A percentile compares a stretch with the other conserved stretches of the same genome.
phyloP scores from a whole-genome alignment of 2,329 filamentous ascomycete genomes.

The Aspergillus ochraceoroseus region DNA sequence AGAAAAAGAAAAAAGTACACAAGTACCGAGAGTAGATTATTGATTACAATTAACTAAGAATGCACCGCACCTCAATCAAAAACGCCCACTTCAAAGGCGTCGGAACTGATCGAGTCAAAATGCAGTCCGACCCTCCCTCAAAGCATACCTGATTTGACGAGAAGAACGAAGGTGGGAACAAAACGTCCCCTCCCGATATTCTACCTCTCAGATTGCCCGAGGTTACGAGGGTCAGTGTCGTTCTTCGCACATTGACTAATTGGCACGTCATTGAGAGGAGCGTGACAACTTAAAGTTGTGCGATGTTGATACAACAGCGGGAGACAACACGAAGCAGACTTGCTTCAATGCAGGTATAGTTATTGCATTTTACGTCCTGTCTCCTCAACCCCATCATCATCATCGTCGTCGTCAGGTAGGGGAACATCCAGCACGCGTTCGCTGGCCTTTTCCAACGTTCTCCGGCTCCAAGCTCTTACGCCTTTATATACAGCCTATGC shows the following conservation, averaged over 20 bases:
- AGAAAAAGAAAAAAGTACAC: no score
- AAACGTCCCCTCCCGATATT: slow-evolving; percentile 28
- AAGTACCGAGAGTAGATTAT: no score
- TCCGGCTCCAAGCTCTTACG: slow-evolving; percentile 67
- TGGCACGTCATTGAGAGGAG: slow-evolving; percentile 76
- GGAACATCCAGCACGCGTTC: slow-evolving; percentile 75
- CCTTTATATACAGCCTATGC: slow-evolving; percentile 71
- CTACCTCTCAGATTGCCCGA: slow-evolving; percentile 27
- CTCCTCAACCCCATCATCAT: slow-evolving; percentile 47
- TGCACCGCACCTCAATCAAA: slow-evolving; percentile 33
- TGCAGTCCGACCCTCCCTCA: slow-evolving; percentile 32
- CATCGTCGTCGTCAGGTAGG: slow-evolving; percentile 52
- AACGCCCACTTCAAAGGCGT: slow-evolving; percentile 26
- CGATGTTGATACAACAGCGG: no score
- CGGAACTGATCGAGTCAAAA: slow-evolving; percentile 23
- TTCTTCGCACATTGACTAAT: slow-evolving; percentile 98
- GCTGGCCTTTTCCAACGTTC: slow-evolving; percentile 69
- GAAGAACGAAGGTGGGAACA: slow-evolving; percentile 28
- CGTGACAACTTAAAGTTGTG: slow-evolving; percentile 98
- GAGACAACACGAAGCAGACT: no score
- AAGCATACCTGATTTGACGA: slow-evolving; percentile 23
- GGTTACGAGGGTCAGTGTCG: slow-evolving; percentile 39
- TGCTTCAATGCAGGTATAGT: no score
- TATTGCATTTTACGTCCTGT: no score
- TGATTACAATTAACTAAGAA: slow-evolving; percentile 8